These are phyloP conservation scores for Chrysanthemum lavandulifolium DNA, from an alignment of 129 eudicot genomes.

Conservation along the genomic window DNA sequence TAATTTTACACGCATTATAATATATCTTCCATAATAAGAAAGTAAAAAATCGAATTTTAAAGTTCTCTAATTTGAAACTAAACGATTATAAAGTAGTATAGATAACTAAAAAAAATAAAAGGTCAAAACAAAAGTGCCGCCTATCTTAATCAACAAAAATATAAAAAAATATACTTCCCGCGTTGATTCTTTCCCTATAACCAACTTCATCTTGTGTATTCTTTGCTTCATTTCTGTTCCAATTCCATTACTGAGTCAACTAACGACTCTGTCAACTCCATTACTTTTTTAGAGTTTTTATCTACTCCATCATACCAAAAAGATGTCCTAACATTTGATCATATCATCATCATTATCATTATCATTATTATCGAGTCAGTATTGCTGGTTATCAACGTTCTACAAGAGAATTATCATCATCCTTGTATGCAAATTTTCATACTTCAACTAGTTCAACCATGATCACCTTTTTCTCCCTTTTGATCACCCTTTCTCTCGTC, in stretches of 20 bases:
- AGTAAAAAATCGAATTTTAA: too few species aligned
- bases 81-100: too few species aligned
- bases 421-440: not conserved
- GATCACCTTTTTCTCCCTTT: conserved; percentile 27
- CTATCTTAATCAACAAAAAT: not conserved
- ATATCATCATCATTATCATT: conserved; percentile 8
- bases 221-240: conserved; percentile 50
- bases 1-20: too few species aligned
- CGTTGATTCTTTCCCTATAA: conserved; percentile 29
- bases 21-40: too few species aligned
- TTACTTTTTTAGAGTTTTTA: conserved; percentile 9
- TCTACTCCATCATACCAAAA: conserved; percentile 20
- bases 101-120: too few species aligned
- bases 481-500: conserved; percentile 44
- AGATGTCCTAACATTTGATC: not conserved
- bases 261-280: conserved; percentile 60
- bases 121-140: too few species aligned
- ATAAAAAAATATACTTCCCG: conserved; percentile 12
- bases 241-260: conserved; percentile 43
- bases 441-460: conserved; percentile 26
- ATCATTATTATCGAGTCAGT: not conserved
- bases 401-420: too few species aligned
- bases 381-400: not conserved
- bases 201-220: conserved; percentile 34
- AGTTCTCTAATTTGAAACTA: too few species aligned